Evolutionary conservation across 306 rosid species (phyloP).

Genomic region (Betula pendula): DNA sequence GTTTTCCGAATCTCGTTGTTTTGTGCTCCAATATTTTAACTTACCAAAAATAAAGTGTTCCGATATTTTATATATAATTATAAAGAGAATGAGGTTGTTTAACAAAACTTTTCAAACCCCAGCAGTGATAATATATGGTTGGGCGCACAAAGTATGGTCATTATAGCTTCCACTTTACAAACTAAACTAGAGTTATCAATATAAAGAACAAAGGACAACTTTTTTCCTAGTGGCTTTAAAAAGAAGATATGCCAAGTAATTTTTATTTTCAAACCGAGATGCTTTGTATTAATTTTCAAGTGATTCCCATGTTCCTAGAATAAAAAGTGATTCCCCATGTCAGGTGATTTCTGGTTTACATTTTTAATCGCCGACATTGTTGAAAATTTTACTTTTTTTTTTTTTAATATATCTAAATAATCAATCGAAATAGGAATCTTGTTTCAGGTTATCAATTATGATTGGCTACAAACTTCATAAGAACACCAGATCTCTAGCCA

Average conservation of each 20-base stretch:
- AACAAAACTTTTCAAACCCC: neutral
- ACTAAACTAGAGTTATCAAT: neutral
- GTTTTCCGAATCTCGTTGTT: neutral
- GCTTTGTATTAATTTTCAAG: neutral
- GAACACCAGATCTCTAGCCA: constrained; percentile 4
- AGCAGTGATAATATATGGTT: neutral
- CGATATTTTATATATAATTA: neutral
- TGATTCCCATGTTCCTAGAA: neutral
- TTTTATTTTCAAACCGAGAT: neutral
- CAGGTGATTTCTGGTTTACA: neutral
- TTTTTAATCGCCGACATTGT: neutral
- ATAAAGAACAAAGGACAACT: neutral
- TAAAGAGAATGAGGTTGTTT: neutral
- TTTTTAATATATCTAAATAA: neutral
- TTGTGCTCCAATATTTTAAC: neutral
- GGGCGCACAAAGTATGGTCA: neutral
- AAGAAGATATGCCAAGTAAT: too few species aligned
- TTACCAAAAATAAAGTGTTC: neutral
- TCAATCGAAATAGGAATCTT: neutral
- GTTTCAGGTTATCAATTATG: neutral
- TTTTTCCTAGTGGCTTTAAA: neutral
- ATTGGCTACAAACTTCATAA: constrained; percentile 11
- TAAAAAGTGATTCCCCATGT: neutral
- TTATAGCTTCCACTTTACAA: neutral
- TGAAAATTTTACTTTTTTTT: neutral